Percentiles rank a stretch among this genome's conserved stretches.
phyloP scores from a whole-genome alignment of 371 early-diverging fungal species.

The Syncephalastrum sp. region DNA sequence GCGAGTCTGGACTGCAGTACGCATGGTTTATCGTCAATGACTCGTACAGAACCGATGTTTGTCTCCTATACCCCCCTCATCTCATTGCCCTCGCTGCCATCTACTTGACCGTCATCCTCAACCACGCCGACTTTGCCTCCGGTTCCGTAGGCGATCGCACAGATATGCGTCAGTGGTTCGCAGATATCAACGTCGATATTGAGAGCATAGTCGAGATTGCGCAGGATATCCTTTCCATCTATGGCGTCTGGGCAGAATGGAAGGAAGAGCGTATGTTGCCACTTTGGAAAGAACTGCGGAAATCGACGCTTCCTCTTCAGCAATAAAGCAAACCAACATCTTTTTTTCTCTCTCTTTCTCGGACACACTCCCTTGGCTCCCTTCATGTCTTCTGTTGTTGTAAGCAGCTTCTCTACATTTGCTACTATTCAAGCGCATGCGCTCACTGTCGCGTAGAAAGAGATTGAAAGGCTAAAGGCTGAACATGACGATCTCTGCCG shows the following conservation, averaged over 20 bases:
- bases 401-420: too few relatives aligned
- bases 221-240: slow-evolving; percentile 65
- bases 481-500: not conserved
- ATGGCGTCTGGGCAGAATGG: slow-evolving; percentile 66
- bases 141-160: slow-evolving; percentile 44
- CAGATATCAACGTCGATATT: slow-evolving; percentile 73
- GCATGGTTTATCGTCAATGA: slow-evolving; percentile 88
- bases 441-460: not conserved
- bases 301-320: not conserved
- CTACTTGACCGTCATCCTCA: slow-evolving; percentile 69
- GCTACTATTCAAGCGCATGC: too few relatives aligned
- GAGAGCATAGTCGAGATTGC: slow-evolving; percentile 67
- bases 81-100: slow-evolving; percentile 83
- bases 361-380: too few relatives aligned
- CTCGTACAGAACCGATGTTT: slow-evolving; percentile 75
- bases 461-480: not conserved
- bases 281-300: slow-evolving; percentile 39
- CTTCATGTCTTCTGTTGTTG: too few relatives aligned
- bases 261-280: slow-evolving; percentile 53
- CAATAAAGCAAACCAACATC: too few relatives aligned
- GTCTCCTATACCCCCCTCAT: slow-evolving; percentile 85
- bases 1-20: slow-evolving; percentile 64
- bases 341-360: too few relatives aligned
- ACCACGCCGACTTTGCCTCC: slow-evolving; percentile 48
- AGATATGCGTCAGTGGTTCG: slow-evolving; percentile 76